Evolutionary conservation across 2,329 filamentous ascomycete genomes (phyloP).

Genomic region (Zymoseptoria tritici): DNA sequence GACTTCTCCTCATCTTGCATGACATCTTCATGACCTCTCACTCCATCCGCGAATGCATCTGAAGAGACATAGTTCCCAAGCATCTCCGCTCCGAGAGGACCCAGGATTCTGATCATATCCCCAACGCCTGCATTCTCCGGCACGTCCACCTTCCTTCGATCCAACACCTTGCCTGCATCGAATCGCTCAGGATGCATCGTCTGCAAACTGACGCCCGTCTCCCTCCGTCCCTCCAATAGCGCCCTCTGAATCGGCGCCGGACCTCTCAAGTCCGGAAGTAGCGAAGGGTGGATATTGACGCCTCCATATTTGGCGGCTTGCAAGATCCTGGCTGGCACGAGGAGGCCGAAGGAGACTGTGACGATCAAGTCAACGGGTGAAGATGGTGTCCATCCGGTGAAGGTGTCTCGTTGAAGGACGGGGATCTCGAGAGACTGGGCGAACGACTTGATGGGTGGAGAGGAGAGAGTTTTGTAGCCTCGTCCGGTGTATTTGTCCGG

Average conservation of each 20-base stretch:
- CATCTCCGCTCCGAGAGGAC: constrained; percentile 60
- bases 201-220: constrained; percentile 76
- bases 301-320: constrained; percentile 68
- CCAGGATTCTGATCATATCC: constrained; percentile 49
- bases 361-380: constrained; percentile 63
- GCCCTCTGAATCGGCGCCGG: constrained; percentile 81
- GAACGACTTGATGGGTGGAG: constrained; percentile 56
- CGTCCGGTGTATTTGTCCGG: constrained; percentile 67
- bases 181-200: constrained; percentile 71
- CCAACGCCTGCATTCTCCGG: constrained; percentile 41
- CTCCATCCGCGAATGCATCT: constrained; percentile 49
- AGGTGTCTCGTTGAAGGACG: constrained; percentile 71
- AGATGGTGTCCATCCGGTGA: constrained; percentile 71
- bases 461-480: constrained; percentile 43
- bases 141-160: constrained; percentile 52
- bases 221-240: constrained; percentile 54
- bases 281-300: constrained; percentile 85
- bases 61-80: constrained; percentile 58
- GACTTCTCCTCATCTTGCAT: constrained; percentile 17
- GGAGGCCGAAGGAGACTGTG: constrained; percentile 88
- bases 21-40: constrained; percentile 18
- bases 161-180: constrained; percentile 69
- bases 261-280: constrained; percentile 70
- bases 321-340: constrained; percentile 73
- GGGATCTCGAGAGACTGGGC: constrained; percentile 58